Base-by-base conservation (phyloP, 768 basidiomycete species). In the Phanerodontia chrysosporium region DNA sequence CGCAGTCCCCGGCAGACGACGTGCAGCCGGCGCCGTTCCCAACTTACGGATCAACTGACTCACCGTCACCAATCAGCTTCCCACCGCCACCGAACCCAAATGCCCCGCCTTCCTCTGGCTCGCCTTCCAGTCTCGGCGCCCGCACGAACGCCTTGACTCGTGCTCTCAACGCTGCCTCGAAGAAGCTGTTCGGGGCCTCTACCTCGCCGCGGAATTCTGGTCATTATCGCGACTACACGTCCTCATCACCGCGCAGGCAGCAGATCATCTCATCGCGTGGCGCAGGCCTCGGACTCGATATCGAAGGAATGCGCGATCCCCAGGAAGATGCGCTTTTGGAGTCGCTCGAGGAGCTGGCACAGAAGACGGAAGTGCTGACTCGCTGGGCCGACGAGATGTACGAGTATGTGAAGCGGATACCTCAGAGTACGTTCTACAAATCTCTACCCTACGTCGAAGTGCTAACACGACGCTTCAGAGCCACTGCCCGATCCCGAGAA, bases 381-480 rank as follows among this genome's bases (percentile, higher is more conserved):
- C 88, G 90, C 61, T 96, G 95, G 85, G 97, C 91, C 22, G 96
- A 98, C 64, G 90, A 94, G 78, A 88, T 97, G 83, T 90, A 92
- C 66, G 90, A 92, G 65, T 86, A 85, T 67, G 89, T 94, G 27
- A 92, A 92, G 70, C 88, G 85, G 16, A 78, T 90, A 35, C 90
- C 92, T 22, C 86, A 91, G 72, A 92, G 90, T 92, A 65, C 42
- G 90, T 80, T 18, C 27, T 58, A 25, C 57, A 32, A 57, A 27
- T 59, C 44, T 2, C 48, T 10, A 22, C 28, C 5, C 59, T 5
- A 30, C 21, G 18, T 3, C 57, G 62, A 10, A 57, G 46, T 67
- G 55, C 68, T 53, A 45, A 55, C 21, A n/a, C 14, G 51, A 18
- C 9, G 14, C 44, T 24, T 65, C n/a, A 94, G 92, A 92, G 66